Conservation (phyloP, 2,329 filamentous ascomycete species). For the Ceratocystis variospora region DNA sequence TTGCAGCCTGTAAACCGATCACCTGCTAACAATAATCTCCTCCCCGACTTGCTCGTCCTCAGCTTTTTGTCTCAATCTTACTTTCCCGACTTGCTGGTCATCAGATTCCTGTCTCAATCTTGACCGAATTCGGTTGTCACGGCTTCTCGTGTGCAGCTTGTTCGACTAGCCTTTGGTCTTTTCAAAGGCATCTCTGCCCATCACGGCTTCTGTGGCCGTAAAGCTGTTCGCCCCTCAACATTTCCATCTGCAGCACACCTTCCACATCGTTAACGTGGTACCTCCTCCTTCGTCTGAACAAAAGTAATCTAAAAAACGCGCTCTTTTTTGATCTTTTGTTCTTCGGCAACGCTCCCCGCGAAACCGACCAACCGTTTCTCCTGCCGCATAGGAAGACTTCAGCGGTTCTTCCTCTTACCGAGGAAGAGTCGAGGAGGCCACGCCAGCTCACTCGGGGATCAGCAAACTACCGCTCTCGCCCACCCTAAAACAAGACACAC, state of each 20-base stretch:
- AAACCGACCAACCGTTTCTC: slow-evolving; percentile 55
- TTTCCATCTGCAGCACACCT: slow-evolving; percentile 51
- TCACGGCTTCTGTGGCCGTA: slow-evolving; percentile 51
- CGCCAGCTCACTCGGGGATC: slow-evolving; percentile 81
- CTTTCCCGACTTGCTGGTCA: background rate
- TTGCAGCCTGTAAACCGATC: background rate
- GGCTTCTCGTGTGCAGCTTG: slow-evolving; percentile 12
- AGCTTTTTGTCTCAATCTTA: slow-evolving; percentile 9
- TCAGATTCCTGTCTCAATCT: slow-evolving; percentile 7
- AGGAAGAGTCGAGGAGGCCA: slow-evolving; percentile 99
- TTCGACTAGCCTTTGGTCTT: slow-evolving; percentile 44
- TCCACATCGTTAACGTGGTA: slow-evolving; percentile 52
- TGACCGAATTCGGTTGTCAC: slow-evolving; percentile 4
- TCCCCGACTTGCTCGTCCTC: background rate
- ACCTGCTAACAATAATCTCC: background rate
- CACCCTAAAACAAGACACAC: slow-evolving; percentile 71
- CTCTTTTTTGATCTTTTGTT: slow-evolving; percentile 38
- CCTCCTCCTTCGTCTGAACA: slow-evolving; percentile 42
- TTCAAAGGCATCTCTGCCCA: slow-evolving; percentile 46
- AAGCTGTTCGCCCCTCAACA: slow-evolving; percentile 52
- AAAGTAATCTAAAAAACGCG: slow-evolving; percentile 37
- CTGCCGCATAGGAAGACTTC: slow-evolving; percentile 99
- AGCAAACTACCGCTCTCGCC: slow-evolving; percentile 86
- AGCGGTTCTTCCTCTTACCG: slow-evolving; percentile 97
- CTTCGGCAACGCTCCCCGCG: slow-evolving; percentile 34